These are phyloP conservation scores for Zygoascus meyerae DNA, from an alignment of 1,139 yeast genomes.

Conservation along the genomic window DNA sequence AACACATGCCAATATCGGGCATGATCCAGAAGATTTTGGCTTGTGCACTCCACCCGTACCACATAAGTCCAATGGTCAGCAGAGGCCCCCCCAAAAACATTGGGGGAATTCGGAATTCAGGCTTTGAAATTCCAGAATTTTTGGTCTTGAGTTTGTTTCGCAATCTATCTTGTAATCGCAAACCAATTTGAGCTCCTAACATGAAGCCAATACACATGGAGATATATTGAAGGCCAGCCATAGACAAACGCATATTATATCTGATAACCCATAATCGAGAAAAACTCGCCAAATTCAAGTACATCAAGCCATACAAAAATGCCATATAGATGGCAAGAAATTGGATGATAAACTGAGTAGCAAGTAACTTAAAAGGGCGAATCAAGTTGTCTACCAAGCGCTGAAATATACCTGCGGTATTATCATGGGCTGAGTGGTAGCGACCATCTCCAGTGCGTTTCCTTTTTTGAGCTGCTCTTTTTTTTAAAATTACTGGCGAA, in stretches of 20 bases:
- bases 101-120: constrained; percentile 44
- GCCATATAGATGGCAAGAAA: constrained; percentile 58
- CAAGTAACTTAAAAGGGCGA: constrained; percentile 48
- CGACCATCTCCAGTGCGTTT: constrained; percentile 50
- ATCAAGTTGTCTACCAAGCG: constrained; percentile 31
- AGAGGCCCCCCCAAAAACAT: constrained; percentile 42
- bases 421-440: constrained; percentile 45
- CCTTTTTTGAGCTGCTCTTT: constrained; percentile 42
- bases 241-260: constrained; percentile 45
- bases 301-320: constrained; percentile 55
- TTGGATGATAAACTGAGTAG: constrained; percentile 56
- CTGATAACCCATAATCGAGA: constrained; percentile 44
- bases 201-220: constrained; percentile 49
- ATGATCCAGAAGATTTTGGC: constrained; percentile 45
- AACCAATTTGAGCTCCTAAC: constrained; percentile 41
- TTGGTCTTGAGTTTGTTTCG: constrained; percentile 30
- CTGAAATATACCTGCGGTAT: constrained; percentile 11
- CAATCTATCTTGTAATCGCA: constrained; percentile 37
- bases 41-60: constrained; percentile 63
- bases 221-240: constrained; percentile 51
- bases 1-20: constrained; percentile 49
- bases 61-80: constrained; percentile 52
- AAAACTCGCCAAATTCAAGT: constrained; percentile 52
- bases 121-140: constrained; percentile 44
- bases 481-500: constrained; percentile 46